Evolutionary conservation across 2,329 filamentous ascomycete genomes (phyloP), one percentile per base, ranked within the genome.

Genomic region (Clonostachys byssicola): DNA sequence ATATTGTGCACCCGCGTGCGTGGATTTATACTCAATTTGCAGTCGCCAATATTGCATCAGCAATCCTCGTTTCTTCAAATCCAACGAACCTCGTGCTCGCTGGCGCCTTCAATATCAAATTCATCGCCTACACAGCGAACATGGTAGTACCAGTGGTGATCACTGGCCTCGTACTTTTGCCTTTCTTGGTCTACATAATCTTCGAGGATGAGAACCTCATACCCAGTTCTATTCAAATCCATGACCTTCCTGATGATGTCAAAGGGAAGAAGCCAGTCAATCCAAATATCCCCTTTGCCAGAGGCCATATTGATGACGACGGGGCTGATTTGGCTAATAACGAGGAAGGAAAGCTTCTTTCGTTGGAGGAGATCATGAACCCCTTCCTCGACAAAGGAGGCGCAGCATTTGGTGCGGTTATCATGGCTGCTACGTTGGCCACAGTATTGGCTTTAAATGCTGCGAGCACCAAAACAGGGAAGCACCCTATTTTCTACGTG

Each of bases 21-120:
- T 89, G 86, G 86, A 88, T 89, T 18, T 77, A 82, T 54, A 80
- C 78, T 3, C 86, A 90, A 49, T 89, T 89, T 48, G 78, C 86
- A 14, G 63, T 88, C 2, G 85, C 85, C 45, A 89, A 89, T 51
- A 86, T 89, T 43, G 82, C 81, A 3, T 89, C 86, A 0, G 85
- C 87, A 1, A 87, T 89, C 20, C 70, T 91, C 12, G 87, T 91
- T 10, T 89, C 86, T 0, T 89, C 86, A 0, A 90, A 90, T 50
- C 87, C 87, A 0, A 89, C 87, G 3, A 90, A 90, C 47, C 74
- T 89, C 8, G 86, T 89, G 1, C 74, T 89, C 1, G 85, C 86
- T 0, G 85, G 86, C 5, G 86, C 86, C 3, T 89, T 89, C 57
- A 57, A 78, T 5, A 84, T 89, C 67, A 85, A 77, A 44, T 89